phyloP scores from a whole-genome alignment of 129 eudicot species.

The Deinandra increscens region DNA sequence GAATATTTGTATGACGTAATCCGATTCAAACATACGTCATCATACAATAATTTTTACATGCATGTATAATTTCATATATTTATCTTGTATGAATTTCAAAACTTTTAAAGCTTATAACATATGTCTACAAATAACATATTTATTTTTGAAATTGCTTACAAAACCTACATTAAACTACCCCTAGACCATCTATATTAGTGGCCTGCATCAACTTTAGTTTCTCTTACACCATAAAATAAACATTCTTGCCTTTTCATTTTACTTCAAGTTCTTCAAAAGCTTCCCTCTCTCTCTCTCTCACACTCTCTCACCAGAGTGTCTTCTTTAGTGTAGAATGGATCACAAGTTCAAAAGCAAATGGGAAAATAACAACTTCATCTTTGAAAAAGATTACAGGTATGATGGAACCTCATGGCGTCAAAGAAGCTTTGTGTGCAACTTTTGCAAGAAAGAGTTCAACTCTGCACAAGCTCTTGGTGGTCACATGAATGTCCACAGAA shows the following conservation, averaged over 20 bases:
- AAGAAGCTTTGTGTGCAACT: slow-evolving; percentile 61
- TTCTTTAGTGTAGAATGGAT: slow-evolving; percentile 25
- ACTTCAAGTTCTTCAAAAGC: not conserved
- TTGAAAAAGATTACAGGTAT: slow-evolving; percentile 31
- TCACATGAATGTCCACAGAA: slow-evolving; percentile 78
- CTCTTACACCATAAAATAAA: slow-evolving; percentile 21
- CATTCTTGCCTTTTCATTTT: slow-evolving; percentile 10
- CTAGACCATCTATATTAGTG: slow-evolving; percentile 6
- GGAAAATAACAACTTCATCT: slow-evolving; percentile 38
- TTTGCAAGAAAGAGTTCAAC: slow-evolving; percentile 65
- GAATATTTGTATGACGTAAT: no score
- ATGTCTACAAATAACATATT: no score
- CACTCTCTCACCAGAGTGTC: slow-evolving; percentile 6
- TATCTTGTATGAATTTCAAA: no score
- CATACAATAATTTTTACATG: no score
- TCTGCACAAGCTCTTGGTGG: slow-evolving; percentile 94
- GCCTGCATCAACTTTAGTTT: not conserved
- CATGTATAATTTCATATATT: no score
- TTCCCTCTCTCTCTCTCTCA: slow-evolving; percentile 9
- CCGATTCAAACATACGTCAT: no score
- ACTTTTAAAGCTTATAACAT: no score
- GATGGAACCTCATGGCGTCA: slow-evolving; percentile 66
- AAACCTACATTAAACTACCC: not conserved
- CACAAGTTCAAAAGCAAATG: slow-evolving; percentile 33
- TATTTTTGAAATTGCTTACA: not conserved